Conservation (phyloP, 2,329 filamentous ascomycete species). For the Torrubiellomyces zombiae region DNA sequence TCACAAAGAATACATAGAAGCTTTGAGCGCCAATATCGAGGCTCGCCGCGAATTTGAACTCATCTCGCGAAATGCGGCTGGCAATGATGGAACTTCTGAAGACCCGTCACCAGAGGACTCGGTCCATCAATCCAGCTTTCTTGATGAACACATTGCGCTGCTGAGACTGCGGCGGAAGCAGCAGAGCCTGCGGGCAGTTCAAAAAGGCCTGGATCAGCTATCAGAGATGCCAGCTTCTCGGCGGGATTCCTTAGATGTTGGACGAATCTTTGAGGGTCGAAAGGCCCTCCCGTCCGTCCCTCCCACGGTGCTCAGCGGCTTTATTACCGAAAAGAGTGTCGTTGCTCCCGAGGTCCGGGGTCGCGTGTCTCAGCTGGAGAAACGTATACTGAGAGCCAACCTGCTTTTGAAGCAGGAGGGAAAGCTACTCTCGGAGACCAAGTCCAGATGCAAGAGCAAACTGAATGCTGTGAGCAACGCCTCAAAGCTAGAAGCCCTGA, state of each 20-base stretch:
- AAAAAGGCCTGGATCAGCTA: slow-evolving; percentile 33
- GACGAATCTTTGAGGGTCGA: slow-evolving; percentile 28
- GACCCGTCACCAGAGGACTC: slow-evolving; percentile 7
- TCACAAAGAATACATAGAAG: slow-evolving; percentile 38
- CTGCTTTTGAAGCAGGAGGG: slow-evolving; percentile 39
- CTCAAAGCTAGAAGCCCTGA: slow-evolving; percentile 34
- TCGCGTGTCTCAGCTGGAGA: slow-evolving; percentile 36
- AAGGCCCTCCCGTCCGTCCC: slow-evolving; percentile 32
- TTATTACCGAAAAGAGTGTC: slow-evolving; percentile 24
- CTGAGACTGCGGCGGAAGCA: slow-evolving; percentile 35
- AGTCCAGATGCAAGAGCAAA: slow-evolving; percentile 18
- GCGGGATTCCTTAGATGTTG: slow-evolving; percentile 31
- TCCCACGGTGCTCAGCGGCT: slow-evolving; percentile 30
- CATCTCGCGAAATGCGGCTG: slow-evolving; percentile 13
- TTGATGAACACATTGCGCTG: slow-evolving; percentile 35
- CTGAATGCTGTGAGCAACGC: slow-evolving; percentile 19
- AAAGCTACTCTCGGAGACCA: slow-evolving; percentile 32
- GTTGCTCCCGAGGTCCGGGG: slow-evolving; percentile 25
- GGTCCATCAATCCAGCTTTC: slow-evolving; percentile 8
- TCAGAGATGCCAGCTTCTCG: slow-evolving; percentile 33
- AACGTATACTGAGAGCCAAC: slow-evolving; percentile 40
- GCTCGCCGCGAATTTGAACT: slow-evolving; percentile 31
- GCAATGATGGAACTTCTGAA: too few relatives aligned
- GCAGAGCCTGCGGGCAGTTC: slow-evolving; percentile 30
- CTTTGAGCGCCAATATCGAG: slow-evolving; percentile 32